Evolutionary conservation across 306 rosid species (phyloP).

Genomic region (Sechiopsis laciniata): DNA sequence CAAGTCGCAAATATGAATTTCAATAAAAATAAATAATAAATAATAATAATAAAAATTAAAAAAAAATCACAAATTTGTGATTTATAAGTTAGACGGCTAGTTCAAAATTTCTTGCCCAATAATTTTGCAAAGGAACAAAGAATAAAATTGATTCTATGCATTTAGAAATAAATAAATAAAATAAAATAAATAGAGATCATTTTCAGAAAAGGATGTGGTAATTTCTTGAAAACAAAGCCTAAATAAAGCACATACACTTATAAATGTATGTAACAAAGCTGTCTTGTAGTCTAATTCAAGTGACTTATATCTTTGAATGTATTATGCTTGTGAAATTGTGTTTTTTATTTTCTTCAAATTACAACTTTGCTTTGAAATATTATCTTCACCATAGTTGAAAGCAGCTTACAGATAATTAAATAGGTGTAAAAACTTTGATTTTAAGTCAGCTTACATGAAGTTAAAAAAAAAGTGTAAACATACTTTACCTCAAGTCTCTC

Average conservation of each 20-base stretch:
- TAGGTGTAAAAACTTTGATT: background rate
- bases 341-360: background rate
- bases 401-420: background rate
- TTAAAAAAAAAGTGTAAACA: background rate
- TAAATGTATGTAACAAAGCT: background rate
- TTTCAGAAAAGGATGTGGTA: conserved; percentile 4
- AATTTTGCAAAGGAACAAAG: no score
- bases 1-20: no score
- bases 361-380: background rate
- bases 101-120: no score
- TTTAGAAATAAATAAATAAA: background rate
- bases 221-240: background rate
- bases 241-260: background rate
- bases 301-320: background rate
- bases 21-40: no score
- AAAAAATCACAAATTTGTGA: no score
- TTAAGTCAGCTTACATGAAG: background rate
- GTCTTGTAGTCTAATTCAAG: conserved; percentile 9
- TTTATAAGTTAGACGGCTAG: background rate
- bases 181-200: background rate
- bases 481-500: background rate
- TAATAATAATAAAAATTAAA: no score
- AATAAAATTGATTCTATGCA: background rate
- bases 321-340: background rate
- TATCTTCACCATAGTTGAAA: background rate